phyloP scores from a whole-genome alignment of 2,329 filamentous ascomycete genomes.

The Paraconiothyrium brasiliense region DNA sequence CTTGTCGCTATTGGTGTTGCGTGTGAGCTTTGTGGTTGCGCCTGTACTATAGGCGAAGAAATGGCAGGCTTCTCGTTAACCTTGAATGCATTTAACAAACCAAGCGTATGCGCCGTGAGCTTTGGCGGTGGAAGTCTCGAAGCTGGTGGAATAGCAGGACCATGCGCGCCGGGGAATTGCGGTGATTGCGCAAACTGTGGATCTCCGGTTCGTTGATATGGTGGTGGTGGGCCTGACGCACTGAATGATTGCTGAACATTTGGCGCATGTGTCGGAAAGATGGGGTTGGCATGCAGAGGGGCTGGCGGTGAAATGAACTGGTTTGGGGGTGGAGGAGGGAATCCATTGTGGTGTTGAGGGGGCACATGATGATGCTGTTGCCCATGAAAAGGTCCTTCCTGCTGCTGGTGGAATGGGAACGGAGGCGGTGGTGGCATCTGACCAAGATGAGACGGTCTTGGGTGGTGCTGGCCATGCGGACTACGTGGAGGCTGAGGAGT shows the following conservation, averaged over 20 bases:
- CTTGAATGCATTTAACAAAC: slow-evolving; percentile 68
- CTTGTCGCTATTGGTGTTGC: slow-evolving; percentile 36
- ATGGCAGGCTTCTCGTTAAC: slow-evolving; percentile 37
- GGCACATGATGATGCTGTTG: slow-evolving; percentile 38
- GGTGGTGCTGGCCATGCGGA: slow-evolving; percentile 63
- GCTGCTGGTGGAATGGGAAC: slow-evolving; percentile 57
- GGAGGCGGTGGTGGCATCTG: slow-evolving; percentile 60
- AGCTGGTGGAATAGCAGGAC: slow-evolving; percentile 63
- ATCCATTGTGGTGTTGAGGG: slow-evolving; percentile 33
- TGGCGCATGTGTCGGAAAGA: slow-evolving; percentile 27
- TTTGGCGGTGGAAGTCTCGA: slow-evolving; percentile 67
- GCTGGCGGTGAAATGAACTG: slow-evolving; percentile 36
- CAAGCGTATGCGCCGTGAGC: slow-evolving; percentile 65
- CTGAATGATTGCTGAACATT: slow-evolving; percentile 36
- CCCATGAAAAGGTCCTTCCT: slow-evolving; percentile 39
- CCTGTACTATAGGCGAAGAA: slow-evolving; percentile 21
- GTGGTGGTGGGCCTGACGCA: slow-evolving; percentile 45
- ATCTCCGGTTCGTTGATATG: slow-evolving; percentile 56
- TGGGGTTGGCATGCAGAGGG: slow-evolving; percentile 26
- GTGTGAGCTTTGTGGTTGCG: slow-evolving; percentile 29
- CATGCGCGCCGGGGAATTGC: slow-evolving; percentile 49
- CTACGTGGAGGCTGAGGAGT: slow-evolving; percentile 64
- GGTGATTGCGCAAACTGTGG: slow-evolving; percentile 53
- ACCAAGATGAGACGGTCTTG: slow-evolving; percentile 61
- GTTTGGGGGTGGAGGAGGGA: slow-evolving; percentile 29